phyloP scores from a whole-genome alignment of 2,329 filamentous ascomycete genomes.

The Aspergillus spinulosporus region DNA sequence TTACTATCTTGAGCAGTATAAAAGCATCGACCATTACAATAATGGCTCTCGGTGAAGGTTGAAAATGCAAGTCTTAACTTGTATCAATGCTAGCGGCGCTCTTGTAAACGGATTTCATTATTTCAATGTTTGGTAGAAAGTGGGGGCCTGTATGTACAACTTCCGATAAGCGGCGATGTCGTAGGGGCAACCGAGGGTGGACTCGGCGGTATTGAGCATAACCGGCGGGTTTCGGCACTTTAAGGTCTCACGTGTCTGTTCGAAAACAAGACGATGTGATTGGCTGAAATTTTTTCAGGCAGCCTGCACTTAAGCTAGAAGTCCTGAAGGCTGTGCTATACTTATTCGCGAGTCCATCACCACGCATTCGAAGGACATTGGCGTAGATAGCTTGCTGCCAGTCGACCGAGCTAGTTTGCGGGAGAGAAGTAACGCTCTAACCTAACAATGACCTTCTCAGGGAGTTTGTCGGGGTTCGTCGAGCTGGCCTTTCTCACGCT shows the following conservation, averaged over 20 bases:
- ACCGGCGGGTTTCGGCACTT: slow-evolving; percentile 34
- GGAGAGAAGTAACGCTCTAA: too few relatives aligned
- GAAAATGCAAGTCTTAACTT: slow-evolving; percentile 3
- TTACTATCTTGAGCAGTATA: too few relatives aligned
- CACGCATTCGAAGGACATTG: background rate
- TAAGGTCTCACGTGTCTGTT: slow-evolving; percentile 23
- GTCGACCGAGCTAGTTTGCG: background rate
- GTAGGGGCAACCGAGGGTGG: slow-evolving; percentile 26
- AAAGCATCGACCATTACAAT: background rate
- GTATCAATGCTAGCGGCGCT: slow-evolving; percentile 11
- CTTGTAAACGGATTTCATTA: slow-evolving; percentile 33
- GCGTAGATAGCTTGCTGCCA: background rate
- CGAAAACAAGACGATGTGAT: slow-evolving; percentile 18
- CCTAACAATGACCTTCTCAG: too few relatives aligned
- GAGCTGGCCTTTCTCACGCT: background rate
- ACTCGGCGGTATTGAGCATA: slow-evolving; percentile 16
- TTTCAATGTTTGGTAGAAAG: slow-evolving; percentile 17
- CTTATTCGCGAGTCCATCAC: background rate
- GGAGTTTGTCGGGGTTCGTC: too few relatives aligned
- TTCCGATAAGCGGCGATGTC: slow-evolving; percentile 34
- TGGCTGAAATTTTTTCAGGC: slow-evolving; percentile 18
- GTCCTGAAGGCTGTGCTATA: background rate
- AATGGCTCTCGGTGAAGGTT: slow-evolving; percentile 6
- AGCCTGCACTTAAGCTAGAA: background rate
- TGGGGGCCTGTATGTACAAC: slow-evolving; percentile 20